Conservation (phyloP, 2,329 filamentous ascomycete species). For the Cryphonectria parasitica region DNA sequence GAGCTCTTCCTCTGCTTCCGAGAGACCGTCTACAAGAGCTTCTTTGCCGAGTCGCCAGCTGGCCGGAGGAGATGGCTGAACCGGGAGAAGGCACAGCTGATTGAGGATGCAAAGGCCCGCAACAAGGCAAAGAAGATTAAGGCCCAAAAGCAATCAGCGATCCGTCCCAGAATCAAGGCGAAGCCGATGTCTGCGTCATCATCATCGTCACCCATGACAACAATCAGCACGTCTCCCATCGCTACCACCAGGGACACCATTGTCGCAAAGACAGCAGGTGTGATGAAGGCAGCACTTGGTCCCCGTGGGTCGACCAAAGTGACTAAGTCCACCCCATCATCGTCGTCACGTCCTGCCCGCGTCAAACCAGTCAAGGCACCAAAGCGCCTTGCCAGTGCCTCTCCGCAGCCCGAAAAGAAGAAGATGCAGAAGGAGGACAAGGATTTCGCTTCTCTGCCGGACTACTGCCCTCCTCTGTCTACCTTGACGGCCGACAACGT, state of each 20-base stretch:
- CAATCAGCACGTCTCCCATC: neutral
- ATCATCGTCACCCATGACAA: neutral
- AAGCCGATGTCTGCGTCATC: conserved; percentile 36
- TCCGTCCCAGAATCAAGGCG: conserved; percentile 46
- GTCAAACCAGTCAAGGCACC: conserved; percentile 38
- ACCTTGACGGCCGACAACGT: conserved; percentile 63
- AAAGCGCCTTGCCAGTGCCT: conserved; percentile 45
- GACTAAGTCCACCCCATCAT: conserved; percentile 39
- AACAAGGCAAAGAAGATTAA: conserved; percentile 42
- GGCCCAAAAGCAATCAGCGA: conserved; percentile 33
- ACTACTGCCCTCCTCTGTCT: conserved; percentile 72
- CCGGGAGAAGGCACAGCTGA: conserved; percentile 54
- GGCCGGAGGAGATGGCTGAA: conserved; percentile 54
- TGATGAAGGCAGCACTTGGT: conserved; percentile 3
- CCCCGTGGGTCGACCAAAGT: conserved; percentile 33
- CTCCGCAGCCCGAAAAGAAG: conserved; percentile 47
- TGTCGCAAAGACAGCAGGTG: conserved; percentile 32
- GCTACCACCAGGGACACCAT: conserved; percentile 12
- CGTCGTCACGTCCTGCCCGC: conserved; percentile 41
- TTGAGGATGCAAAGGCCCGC: conserved; percentile 51
- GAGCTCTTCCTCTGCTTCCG: conserved; percentile 56
- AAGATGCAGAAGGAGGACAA: conserved; percentile 61
- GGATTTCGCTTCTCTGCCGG: conserved; percentile 72
- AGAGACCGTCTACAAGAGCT: conserved; percentile 50
- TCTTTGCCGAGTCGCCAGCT: conserved; percentile 42